A percentile compares a stretch with the other conserved stretches of the same genome.
Evolutionary conservation across 2,329 filamentous ascomycete species (phyloP).

Genomic region (Phialophora tarda): DNA sequence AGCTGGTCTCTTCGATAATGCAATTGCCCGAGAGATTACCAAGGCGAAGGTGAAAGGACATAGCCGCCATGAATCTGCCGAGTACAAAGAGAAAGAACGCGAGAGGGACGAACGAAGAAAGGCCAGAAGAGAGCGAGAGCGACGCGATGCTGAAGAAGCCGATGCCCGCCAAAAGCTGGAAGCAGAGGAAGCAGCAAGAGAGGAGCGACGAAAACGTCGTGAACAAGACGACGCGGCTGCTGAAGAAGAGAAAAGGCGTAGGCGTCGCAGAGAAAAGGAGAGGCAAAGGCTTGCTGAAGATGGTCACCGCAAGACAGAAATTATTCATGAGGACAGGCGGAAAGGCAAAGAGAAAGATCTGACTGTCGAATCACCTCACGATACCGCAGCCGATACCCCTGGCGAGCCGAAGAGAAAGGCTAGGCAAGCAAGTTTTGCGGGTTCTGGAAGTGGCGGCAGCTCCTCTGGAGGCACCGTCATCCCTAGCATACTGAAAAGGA

Average conservation of each 20-base stretch:
- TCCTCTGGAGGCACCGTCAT: constrained; percentile 21
- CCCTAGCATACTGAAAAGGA: constrained; percentile 37
- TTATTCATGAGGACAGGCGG: constrained; percentile 16
- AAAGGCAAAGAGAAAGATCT: constrained; percentile 26
- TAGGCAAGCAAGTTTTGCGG: constrained; percentile 31
- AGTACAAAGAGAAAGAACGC: constrained; percentile 36
- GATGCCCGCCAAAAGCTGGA: constrained; percentile 24
- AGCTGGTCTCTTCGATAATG: constrained; percentile 43
- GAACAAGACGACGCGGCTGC: constrained; percentile 12
- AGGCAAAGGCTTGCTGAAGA: constrained; percentile 14
- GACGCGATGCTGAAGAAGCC: constrained; percentile 28
- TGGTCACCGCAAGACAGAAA: constrained; percentile 12
- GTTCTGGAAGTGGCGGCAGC: constrained; percentile 28
- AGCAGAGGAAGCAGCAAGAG: constrained; percentile 15
- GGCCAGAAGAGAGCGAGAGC: constrained; percentile 33
- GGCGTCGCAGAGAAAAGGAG: constrained; percentile 26
- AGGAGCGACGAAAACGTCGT: constrained; percentile 5
- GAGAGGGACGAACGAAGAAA: constrained; percentile 29
- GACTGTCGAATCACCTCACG: constrained; percentile 4
- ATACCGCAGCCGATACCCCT: constrained; percentile 9
- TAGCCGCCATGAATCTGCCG: constrained; percentile 30
- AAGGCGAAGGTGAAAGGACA: constrained; percentile 43
- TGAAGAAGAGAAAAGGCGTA: constrained; percentile 17
- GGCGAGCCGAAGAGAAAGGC: constrained; percentile 14
- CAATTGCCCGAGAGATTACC: constrained; percentile 40